Evolutionary conservation across 225 moss, liverwort and hornwort species (phyloP), one percentile per base, ranked within the genome.

Genomic region (Straminergon stramineum): DNA sequence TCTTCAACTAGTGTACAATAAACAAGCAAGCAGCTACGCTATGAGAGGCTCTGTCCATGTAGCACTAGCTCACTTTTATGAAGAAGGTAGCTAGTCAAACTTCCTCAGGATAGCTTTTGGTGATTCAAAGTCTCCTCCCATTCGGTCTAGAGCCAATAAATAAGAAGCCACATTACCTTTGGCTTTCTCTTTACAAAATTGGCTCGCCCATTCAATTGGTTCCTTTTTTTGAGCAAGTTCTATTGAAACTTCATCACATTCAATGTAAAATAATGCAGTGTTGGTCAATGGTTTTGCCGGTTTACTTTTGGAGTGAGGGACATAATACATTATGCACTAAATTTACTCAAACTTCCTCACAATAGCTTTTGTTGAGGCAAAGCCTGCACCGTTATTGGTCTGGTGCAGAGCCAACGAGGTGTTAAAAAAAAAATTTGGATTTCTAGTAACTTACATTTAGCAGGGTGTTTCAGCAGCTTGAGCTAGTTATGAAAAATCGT

Each of bases 31-130:
- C 12, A 74, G 1, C 28, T 75, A 48, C 0, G 1, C 4, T 75
- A 2, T 0, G 1, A 55, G 56, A 78, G 17, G n/a, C 34, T 53
- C 2, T 23, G 9, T 9, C 8, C 8, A 52, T 34, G 34, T 52
- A 52, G 32, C 5, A 20, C 13, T 75, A 21, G n/a, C 10, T 22
- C 23, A 10, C 63, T 82, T 61, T 63, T 7, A 8, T 0, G 12
- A 45, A 15, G 21, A 22, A 57, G n/a, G 28, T 17, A 28, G 17
- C 11, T 6, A 58, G 58, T 79, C 58, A 39, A 79, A 79, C 39
- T n/a, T 79, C 5, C 2, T 11, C 0, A 7, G 0, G 16, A 17
- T 26, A n/a, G 17, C 9, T 37, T 56, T 1, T 37, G 35, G 10
- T 0, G 4, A 78, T 78, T 37, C 55, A 57, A 79, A 56, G 16